Evolutionary conservation across 1,284 basidiomycete genomes (phyloP).

Genomic region (Puccinia horiana): DNA sequence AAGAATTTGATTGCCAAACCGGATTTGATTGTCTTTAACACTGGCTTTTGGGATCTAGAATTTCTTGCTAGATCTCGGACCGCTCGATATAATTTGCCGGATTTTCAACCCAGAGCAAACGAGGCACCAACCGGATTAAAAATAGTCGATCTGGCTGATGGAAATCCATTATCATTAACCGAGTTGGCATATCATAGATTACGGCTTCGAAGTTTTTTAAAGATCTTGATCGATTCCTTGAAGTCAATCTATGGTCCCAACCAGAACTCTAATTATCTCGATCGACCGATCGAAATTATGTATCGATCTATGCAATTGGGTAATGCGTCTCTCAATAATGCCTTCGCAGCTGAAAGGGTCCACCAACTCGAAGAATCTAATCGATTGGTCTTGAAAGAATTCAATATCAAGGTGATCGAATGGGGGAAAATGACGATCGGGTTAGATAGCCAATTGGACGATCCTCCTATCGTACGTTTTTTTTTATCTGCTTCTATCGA

Average conservation of each 20-base stretch:
- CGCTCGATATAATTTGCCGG: background rate
- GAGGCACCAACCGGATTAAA: background rate
- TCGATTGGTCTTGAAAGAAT: conserved; percentile 13
- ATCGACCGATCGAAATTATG: conserved; percentile 25
- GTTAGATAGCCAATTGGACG: conserved; percentile 37
- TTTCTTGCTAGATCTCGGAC: conserved; percentile 24
- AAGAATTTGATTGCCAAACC: conserved; percentile 20
- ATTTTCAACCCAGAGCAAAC: background rate
- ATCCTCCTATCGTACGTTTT: conserved; percentile 37
- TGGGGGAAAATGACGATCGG: conserved; percentile 49
- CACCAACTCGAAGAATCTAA: conserved; percentile 40
- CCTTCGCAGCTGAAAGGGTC: conserved; percentile 27
- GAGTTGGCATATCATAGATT: conserved; percentile 32
- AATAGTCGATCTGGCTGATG: conserved; percentile 17
- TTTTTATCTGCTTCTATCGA: background rate
- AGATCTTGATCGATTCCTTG: conserved; percentile 9
- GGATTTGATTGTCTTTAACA: conserved; percentile 44
- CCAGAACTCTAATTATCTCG: background rate
- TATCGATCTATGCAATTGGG: conserved; percentile 46
- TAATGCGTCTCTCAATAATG: conserved; percentile 35
- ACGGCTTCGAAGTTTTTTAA: conserved; percentile 7
- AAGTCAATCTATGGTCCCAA: background rate
- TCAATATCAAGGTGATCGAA: conserved; percentile 31
- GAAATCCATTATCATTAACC: conserved; percentile 22
- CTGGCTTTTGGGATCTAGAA: conserved; percentile 47